Percentiles rank a stretch among this genome's conserved stretches.
These are phyloP conservation scores for Xylaria bambusicola DNA, from an alignment of 495 filamentous ascomycete species.

Conservation along the genomic window DNA sequence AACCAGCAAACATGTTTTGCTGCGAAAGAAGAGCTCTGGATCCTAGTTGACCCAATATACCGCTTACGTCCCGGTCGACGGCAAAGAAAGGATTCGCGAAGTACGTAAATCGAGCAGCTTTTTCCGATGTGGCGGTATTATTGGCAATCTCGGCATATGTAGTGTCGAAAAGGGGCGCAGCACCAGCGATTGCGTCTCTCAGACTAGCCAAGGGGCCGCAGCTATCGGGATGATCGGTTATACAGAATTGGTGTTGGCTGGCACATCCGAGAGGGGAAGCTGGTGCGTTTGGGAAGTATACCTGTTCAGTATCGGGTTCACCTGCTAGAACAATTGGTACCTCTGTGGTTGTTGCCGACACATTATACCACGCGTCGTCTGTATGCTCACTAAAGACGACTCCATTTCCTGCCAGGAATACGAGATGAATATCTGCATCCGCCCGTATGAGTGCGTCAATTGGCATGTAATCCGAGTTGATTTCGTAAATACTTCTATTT, in stretches of 20 bases:
- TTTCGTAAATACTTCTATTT: not conserved
- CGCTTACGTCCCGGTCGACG: not conserved
- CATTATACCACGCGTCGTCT: not conserved
- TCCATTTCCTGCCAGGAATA: too few relatives aligned
- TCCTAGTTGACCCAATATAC: not conserved
- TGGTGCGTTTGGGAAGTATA: not conserved
- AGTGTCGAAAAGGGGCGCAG: conserved; percentile 4
- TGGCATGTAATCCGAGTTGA: not conserved
- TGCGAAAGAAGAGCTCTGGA: conserved; percentile 1
- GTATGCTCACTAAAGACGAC: not conserved
- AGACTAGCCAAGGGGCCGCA: conserved; percentile 9
- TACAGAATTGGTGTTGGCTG: conserved; percentile 21
- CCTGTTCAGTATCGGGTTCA: not conserved
- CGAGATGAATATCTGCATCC: too few relatives aligned
- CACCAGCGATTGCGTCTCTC: not conserved
- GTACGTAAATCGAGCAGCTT: not conserved
- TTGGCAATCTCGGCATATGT: not conserved
- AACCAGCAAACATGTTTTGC: not conserved
- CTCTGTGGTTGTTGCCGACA: not conserved
- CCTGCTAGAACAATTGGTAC: not conserved
- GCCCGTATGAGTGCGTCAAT: too few relatives aligned
- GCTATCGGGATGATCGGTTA: not conserved
- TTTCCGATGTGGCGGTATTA: not conserved
- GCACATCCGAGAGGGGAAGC: not conserved
- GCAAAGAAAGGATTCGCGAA: not conserved